These are phyloP conservation scores for Arthrocladium fulminans DNA, from an alignment of 2,329 filamentous ascomycete species.

Conservation along the genomic window DNA sequence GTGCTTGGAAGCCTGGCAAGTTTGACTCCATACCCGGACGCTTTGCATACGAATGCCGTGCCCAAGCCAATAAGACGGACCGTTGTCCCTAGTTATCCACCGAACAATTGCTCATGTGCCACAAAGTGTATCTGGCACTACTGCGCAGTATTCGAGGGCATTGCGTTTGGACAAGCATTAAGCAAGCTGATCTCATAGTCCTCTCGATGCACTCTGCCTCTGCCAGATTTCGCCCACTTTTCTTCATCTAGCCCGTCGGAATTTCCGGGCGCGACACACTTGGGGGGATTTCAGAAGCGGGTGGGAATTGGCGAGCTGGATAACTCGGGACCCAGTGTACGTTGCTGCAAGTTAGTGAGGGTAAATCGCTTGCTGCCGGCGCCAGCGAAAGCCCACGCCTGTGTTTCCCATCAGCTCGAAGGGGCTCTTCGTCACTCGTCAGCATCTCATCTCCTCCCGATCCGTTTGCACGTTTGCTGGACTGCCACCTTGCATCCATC, in stretches of 20 bases:
- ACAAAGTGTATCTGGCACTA: slow-evolving; percentile 11
- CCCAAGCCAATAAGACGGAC: slow-evolving; percentile 4
- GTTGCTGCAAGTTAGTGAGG: neutral
- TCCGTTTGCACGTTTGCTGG: slow-evolving; percentile 19
- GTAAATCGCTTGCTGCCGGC: slow-evolving; percentile 7
- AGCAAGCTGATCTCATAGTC: slow-evolving; percentile 3
- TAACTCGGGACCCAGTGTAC: slow-evolving; percentile 1
- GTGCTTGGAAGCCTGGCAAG: slow-evolving; percentile 6
- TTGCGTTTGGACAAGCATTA: slow-evolving; percentile 8
- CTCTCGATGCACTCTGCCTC: neutral
- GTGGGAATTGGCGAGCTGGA: neutral
- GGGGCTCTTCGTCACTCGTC: neutral
- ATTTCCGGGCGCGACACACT: neutral
- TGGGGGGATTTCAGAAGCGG: neutral
- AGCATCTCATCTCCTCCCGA: slow-evolving; percentile 10
- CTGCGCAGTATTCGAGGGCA: slow-evolving; percentile 1
- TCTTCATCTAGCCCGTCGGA: slow-evolving; percentile 1
- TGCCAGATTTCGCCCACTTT: slow-evolving; percentile 6
- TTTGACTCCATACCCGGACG: slow-evolving; percentile 2
- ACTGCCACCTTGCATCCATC: slow-evolving; percentile 23
- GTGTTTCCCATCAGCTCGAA: neutral
- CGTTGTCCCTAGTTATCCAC: neutral
- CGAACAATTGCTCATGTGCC: slow-evolving; percentile 9
- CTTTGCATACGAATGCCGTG: slow-evolving; percentile 6
- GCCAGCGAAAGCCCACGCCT: neutral